These are phyloP conservation scores for Apiospora kogelbergensis DNA, from an alignment of 2,329 filamentous ascomycete species.

Conservation along the genomic window DNA sequence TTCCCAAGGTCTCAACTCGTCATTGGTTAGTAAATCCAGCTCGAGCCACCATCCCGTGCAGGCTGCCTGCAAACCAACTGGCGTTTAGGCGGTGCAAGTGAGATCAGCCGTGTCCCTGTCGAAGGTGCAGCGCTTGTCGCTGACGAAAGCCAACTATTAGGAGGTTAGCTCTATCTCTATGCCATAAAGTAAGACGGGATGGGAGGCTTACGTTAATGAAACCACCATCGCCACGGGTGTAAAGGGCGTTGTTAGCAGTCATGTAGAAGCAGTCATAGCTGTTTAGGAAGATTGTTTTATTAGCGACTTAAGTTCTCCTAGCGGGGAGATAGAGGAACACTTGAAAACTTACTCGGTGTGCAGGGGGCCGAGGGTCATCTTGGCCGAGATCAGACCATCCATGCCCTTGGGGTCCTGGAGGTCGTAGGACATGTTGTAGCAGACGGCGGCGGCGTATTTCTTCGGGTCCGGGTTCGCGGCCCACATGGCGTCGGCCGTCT, in stretches of 20 bases:
- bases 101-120: neutral
- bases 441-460: conserved; percentile 9
- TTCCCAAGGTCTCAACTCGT: too few relatives aligned
- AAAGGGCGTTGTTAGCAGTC: conserved; percentile 8
- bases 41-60: too few relatives aligned
- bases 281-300: neutral
- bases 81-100: neutral
- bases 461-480: conserved; percentile 2
- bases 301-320: neutral
- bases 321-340: too few relatives aligned
- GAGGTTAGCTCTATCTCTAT: neutral
- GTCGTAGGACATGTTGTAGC: conserved; percentile 11
- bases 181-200: too few relatives aligned
- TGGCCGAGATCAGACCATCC: conserved; percentile 8
- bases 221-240: conserved; percentile 7
- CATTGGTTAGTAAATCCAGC: too few relatives aligned
- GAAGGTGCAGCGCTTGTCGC: conserved; percentile 5
- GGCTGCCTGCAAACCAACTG: too few relatives aligned
- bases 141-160: neutral
- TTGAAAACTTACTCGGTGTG: neutral
- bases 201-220: conserved; percentile 1
- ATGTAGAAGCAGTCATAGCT: conserved; percentile 12
- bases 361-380: conserved; percentile 1
- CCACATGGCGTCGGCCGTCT: conserved; percentile 2
- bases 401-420: neutral